These are phyloP conservation scores for Coemansia sp. DNA, from an alignment of 192 early-diverging fungal genomes.

Conservation along the genomic window DNA sequence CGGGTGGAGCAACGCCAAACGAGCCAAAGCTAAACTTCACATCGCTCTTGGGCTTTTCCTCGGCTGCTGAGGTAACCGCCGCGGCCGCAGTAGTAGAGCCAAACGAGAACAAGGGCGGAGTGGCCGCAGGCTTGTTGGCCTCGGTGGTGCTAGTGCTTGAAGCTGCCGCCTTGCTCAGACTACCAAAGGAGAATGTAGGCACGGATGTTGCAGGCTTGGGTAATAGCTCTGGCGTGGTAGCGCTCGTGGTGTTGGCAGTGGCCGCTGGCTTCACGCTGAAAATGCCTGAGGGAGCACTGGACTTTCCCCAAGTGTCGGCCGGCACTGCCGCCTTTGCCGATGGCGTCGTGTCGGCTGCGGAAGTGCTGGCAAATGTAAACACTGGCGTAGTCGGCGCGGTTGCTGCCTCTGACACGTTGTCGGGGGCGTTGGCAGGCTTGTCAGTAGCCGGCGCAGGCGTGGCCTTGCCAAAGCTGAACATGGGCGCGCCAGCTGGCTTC, in stretches of 20 bases:
- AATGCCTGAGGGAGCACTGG: neutral
- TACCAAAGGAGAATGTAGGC: slow-evolving; percentile 13
- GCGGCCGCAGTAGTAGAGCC: neutral
- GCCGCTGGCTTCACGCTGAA: slow-evolving; percentile 6
- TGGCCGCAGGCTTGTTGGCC: slow-evolving; percentile 4
- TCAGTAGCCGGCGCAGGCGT: neutral
- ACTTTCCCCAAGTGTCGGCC: slow-evolving; percentile 3
- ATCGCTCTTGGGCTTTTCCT: slow-evolving; percentile 3
- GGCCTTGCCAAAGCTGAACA: slow-evolving; percentile 19
- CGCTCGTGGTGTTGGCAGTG: neutral
- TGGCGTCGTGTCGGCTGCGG: neutral
- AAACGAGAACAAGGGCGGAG: slow-evolving; percentile 10
- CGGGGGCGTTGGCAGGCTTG: neutral
- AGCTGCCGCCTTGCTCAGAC: slow-evolving; percentile 1
- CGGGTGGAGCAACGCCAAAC: neutral
- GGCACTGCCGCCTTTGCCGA: neutral
- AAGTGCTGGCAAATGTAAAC: slow-evolving; percentile 16
- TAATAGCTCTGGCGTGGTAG: neutral
- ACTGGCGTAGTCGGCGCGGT: slow-evolving; percentile 6
- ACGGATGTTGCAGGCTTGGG: neutral
- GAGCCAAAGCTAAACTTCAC: slow-evolving; percentile 19
- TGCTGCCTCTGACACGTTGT: slow-evolving; percentile 1
- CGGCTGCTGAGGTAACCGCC: neutral
- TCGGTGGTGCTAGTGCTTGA: neutral
- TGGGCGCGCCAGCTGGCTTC: neutral